A percentile compares a stretch with the other conserved stretches of the same genome.
Evolutionary conservation across 2,329 filamentous ascomycete species (phyloP).

Genomic region (Monosporascus ibericus): DNA sequence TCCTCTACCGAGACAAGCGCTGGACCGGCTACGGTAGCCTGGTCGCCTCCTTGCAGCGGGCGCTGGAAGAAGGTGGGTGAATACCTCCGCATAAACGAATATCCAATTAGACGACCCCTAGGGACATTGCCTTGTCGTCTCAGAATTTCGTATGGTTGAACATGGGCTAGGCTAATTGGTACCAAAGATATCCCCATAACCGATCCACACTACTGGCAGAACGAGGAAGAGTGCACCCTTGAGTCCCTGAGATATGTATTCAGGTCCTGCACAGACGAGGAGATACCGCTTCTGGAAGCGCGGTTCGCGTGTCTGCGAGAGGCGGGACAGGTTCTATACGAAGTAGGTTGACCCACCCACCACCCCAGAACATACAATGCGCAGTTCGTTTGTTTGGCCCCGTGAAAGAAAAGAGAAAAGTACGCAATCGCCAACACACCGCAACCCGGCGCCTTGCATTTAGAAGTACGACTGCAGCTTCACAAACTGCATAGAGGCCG

Average conservation of each 20-base stretch:
- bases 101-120: not conserved
- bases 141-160: not conserved
- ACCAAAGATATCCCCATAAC: slow-evolving; percentile 75
- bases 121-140: not conserved
- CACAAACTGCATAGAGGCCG: slow-evolving; percentile 64
- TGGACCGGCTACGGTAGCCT: slow-evolving; percentile 98
- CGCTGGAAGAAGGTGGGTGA: slow-evolving; percentile 71
- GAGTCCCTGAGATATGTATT: slow-evolving; percentile 73
- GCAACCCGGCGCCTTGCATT: slow-evolving; percentile 14
- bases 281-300: slow-evolving; percentile 77
- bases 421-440: slow-evolving; percentile 10
- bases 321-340: slow-evolving; percentile 71
- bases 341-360: slow-evolving; percentile 44
- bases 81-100: not conserved
- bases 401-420: not conserved
- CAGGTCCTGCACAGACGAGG: slow-evolving; percentile 76
- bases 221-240: slow-evolving; percentile 69
- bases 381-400: not conserved
- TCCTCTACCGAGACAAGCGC: slow-evolving; percentile 71
- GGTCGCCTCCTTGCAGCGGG: slow-evolving; percentile 79
- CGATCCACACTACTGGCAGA: slow-evolving; percentile 78
- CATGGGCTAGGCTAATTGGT: slow-evolving; percentile 15
- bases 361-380: slow-evolving; percentile 4
- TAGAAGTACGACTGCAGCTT: slow-evolving; percentile 74
- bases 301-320: slow-evolving; percentile 75